Percentiles rank a stretch among this genome's conserved stretches.
These are phyloP conservation scores for Panicum miliaceum DNA, from an alignment of 176 grass and related monocot species.

Conservation along the genomic window DNA sequence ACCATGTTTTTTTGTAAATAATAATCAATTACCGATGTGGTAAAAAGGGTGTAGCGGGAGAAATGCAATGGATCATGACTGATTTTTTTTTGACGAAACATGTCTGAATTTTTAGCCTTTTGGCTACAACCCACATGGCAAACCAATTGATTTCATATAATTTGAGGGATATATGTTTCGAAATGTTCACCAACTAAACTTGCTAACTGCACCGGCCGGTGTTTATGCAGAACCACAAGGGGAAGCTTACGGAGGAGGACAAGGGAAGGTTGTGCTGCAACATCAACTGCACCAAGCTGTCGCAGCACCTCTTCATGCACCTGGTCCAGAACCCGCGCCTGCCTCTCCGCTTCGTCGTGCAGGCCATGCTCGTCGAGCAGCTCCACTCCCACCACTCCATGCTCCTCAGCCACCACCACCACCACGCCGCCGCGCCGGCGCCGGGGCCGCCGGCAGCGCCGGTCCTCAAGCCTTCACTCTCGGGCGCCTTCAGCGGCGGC, in stretches of 20 bases:
- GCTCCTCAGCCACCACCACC: constrained; percentile 43
- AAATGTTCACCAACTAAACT: background rate
- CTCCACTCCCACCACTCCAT: constrained; percentile 83
- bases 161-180: no score
- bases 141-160: background rate
- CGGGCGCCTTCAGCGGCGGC: constrained; percentile 19
- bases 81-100: no score
- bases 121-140: no score
- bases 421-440: background rate
- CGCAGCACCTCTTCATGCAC: constrained; percentile 79
- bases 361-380: constrained; percentile 98
- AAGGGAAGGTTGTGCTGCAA: constrained; percentile 80
- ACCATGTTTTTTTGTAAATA: no score
- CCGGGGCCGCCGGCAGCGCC: background rate
- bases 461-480: constrained; percentile 37
- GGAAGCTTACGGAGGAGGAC: constrained; percentile 82
- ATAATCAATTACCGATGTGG: no score
- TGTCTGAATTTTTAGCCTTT: no score
- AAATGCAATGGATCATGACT: no score
- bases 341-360: constrained; percentile 94
- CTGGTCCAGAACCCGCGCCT: constrained; percentile 95
- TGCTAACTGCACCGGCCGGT: background rate
- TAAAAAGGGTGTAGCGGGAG: no score
- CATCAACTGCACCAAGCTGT: constrained; percentile 87
- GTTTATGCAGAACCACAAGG: constrained; percentile 67